These are phyloP conservation scores for Blastosporella zonata DNA, from an alignment of 1,284 basidiomycete genomes.

Conservation along the genomic window DNA sequence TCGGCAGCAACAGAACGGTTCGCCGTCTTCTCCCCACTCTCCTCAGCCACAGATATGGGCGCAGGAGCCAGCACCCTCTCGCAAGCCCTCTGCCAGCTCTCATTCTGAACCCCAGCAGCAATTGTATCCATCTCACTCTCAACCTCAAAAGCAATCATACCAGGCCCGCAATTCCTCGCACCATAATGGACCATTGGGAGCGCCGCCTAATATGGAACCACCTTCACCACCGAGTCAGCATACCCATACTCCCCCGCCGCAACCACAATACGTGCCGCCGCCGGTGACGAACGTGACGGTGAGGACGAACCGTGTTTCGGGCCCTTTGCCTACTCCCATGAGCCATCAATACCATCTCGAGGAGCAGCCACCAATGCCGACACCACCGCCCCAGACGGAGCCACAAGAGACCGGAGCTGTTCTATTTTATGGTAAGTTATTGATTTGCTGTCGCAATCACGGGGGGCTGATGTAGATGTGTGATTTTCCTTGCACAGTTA, in stretches of 20 bases:
- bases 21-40: conserved; percentile 4
- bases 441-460: not conserved
- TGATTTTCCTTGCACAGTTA: conserved; percentile 49
- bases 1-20: conserved; percentile 6
- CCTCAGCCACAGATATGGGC: conserved; percentile 1
- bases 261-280: conserved; percentile 1
- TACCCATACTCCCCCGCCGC: not conserved
- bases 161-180: not conserved
- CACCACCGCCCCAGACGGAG: conserved; percentile 27
- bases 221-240: conserved; percentile 8
- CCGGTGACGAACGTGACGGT: not conserved
- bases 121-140: conserved; percentile 3
- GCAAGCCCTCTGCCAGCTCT: not conserved
- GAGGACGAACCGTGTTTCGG: conserved; percentile 16
- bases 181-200: conserved; percentile 7
- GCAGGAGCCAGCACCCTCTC: conserved; percentile 4
- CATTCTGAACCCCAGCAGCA: conserved; percentile 9
- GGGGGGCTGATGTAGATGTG: not conserved
- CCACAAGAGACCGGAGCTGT: conserved; percentile 47
- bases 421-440: conserved; percentile 64
- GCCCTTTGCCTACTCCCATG: conserved; percentile 18
- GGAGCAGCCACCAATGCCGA: conserved; percentile 23
- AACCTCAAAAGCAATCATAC: conserved; percentile 3
- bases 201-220: conserved; percentile 14
- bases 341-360: conserved; percentile 7